Evolutionary conservation across 2,329 filamentous ascomycete genomes (phyloP), one percentile per base, ranked within the genome.

Genomic region (Aspergillus versicolor): DNA sequence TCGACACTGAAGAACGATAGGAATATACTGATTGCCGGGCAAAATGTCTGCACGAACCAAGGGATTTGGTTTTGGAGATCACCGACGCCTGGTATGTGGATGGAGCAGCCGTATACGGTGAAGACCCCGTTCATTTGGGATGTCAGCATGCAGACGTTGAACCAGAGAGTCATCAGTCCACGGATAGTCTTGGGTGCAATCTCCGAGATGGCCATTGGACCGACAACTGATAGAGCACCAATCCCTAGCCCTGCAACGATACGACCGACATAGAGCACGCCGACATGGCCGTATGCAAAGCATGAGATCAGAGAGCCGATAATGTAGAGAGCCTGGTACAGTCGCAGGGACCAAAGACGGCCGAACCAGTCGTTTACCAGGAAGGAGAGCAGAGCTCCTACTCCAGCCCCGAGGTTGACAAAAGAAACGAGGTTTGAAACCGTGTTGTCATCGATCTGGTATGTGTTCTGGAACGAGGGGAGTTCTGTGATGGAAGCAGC

Each of bases 131-230:
- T 27, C 22, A 32, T 43, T 17, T 38, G 47, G n/a, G 21, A n/a
- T 9, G 40, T 7, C 15, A 42, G 15, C 49, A 52, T 52, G 15
- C 24, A 24, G n/a, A 52, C n/a, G 9, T 22, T 43, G 40, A 52
- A 68, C 11, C 62, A 46, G 12, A 56, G 56, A 4, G 65, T 61
- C 32, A 66, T 34, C 45, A 93, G 84, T 8, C 91, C 91, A 44
- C 87, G 84, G 66, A 87, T 82, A 13, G 81, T 75, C 0, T 84
- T 84, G 1, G 92, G 92, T 0, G 91, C 86, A 21, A 95, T 82
- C 73, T 96, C 92, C 47, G 89, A 91, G 67, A 97, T 91, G 77
- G 95, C 96, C 8, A 96, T 82, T 0, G 92, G 92, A 1, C 92
- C 91, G 27, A 95, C 88, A 22, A 96, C 92, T 1, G 91, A 91